Evolutionary conservation across 2,329 filamentous ascomycete species (phyloP), one percentile per base, ranked within the genome.

Genomic region (Alternaria atra): DNA sequence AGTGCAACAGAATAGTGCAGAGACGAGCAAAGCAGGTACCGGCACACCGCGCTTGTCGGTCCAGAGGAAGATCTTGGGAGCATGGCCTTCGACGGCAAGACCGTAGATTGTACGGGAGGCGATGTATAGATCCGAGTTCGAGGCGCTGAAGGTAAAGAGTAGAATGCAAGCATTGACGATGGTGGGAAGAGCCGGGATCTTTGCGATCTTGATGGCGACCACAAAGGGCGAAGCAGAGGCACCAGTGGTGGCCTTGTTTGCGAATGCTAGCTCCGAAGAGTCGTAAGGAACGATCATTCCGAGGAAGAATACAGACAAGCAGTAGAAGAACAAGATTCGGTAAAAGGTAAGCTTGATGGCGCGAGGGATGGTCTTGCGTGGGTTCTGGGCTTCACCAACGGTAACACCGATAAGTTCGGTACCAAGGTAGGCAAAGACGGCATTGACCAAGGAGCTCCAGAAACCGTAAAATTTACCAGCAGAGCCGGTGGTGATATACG

Each of bases 341-440:
- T 87, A 94, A 79, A 94, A 94, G 67, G 91, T 93, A 51, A 93
- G 84, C 76, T 89, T 90, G 83, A 93, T 93, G 54, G 91, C 91
- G 61, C 89, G 87, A 6, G 91, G 91, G 63, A 94, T 89, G 15
- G 89, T 91, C 77, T 87, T 87, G 74, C 91, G 88, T 1, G 91
- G 91, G 80, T 93, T 93, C 80, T 93, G 89, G 0, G 91, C 90
- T 79, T 93, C 90, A 54, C 89, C 91, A 34, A 92, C 90, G 0
- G 91, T 93, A 13, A 93, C 90, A 80, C 90, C 91, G 52, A 93
- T 89, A 43, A 93, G 82, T 73, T 93, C 91, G 3, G 90, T 79
- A 55, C 75, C 91, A 5, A 93, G 84, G 74, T 91, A 94, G 58
- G 91, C 91, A 68, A 94, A 94, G 4, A 90, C 91, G 1, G 91